These are phyloP conservation scores for Leucocoprinus leucothites DNA, from an alignment of 768 basidiomycete genomes.

Conservation along the genomic window DNA sequence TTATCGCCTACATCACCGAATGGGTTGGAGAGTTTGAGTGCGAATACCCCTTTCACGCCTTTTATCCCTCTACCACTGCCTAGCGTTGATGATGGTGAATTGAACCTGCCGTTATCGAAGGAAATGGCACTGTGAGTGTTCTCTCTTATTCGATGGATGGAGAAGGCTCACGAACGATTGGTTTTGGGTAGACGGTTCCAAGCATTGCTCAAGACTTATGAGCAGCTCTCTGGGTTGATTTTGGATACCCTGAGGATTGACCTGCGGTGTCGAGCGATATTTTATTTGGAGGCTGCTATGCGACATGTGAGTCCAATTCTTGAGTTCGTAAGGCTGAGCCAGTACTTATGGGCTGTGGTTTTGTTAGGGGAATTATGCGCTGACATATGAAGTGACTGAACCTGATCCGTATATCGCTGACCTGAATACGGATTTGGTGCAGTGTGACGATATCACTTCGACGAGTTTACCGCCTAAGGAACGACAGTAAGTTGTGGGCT, in stretches of 20 bases:
- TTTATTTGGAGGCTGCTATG: constrained; percentile 78
- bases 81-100: constrained; percentile 38
- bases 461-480: constrained; percentile 61
- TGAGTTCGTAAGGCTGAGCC: constrained; percentile 10
- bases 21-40: constrained; percentile 48
- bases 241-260: constrained; percentile 87
- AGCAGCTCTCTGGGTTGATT: constrained; percentile 83
- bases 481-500: constrained; percentile 52
- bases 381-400: constrained; percentile 82
- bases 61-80: constrained; percentile 41
- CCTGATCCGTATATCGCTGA: constrained; percentile 89
- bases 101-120: constrained; percentile 73
- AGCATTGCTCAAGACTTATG: constrained; percentile 85
- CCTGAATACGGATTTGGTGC: constrained; percentile 75
- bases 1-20: constrained; percentile 49
- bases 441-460: constrained; percentile 69
- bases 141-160: too few species aligned
- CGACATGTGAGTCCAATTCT: constrained; percentile 54
- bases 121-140: constrained; percentile 86
- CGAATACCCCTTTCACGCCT: constrained; percentile 44
- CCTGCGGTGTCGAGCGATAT: constrained; percentile 78
- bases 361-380: constrained; percentile 75
- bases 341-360: constrained; percentile 4
- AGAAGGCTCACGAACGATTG: too few species aligned
- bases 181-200: constrained; percentile 76